Base-by-base conservation (phyloP, 768 basidiomycete genomes). In the Podaxis mareebaensis region DNA sequence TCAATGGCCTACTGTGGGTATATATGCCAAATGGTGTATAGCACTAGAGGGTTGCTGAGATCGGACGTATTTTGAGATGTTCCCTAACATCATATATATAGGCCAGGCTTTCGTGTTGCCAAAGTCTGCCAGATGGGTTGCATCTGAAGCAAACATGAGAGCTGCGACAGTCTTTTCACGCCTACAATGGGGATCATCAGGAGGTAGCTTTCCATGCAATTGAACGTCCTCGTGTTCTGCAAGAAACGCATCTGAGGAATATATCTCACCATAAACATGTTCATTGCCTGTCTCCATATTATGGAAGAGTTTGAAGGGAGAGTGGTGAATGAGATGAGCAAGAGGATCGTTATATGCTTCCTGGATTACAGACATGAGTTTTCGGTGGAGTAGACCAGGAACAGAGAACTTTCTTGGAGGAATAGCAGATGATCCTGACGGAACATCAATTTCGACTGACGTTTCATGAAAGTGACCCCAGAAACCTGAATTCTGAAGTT, bases 21-120 rank as follows among this genome's bases (percentile, higher is more conserved):
- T 74, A 67, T 81, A 83, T 11, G 77, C 80, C 3, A 81, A 11
- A 60, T 80, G 79, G 63, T 82, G 76, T 22, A 70, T 68, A 1
- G 78, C 72, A 20, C 70, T 67, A 0, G 70, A 69, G 7, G 64
- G 68, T 1, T 77, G 77, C 13, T 68, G 66, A 1, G 65, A 65
- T 1, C 73, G 68, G 2, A 69, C 61, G 54, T 81, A 81, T 65
- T 83, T 84, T 0, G 78, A 79, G 7, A 73, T 67, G 53, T 77
- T 78, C 0, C 78, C 79, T 33, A 81, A 73, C 60, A 69, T 73
- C 7, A 77, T 33, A 55, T 81, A 82, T 0, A 79, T 64, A 0
- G 79, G 80, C 80, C 79, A 83, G 4, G 64, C 65, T 38, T 68
- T 70, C 0, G 74, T 73, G 12, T 51, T 73, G 1, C 77, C 75